Evolutionary conservation across 805 yeast genomes (phyloP), one percentile per base, ranked within the genome.

Genomic region (Yarrowia keelungensis): DNA sequence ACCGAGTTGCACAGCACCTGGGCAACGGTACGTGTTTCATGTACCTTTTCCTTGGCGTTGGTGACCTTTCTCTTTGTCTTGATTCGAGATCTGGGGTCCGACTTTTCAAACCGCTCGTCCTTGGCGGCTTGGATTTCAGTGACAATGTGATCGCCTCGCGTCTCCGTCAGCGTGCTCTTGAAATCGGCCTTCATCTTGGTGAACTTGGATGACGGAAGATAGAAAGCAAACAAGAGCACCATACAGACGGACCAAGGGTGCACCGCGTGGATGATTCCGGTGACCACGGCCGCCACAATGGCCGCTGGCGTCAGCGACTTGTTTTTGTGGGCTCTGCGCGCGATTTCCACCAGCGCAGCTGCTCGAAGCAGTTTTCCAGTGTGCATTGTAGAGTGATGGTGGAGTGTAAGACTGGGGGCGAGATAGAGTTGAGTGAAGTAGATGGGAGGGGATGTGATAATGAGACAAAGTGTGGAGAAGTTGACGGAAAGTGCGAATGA

Each of bases 1-100:
- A 77, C 70, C 3, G 85, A 81, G 69, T 82, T 82, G 45, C 80
- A 75, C 35, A 82, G 70, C 10, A 82, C 85, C 73, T 82, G 85
- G 26, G 80, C 72, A 67, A 79, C 77, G 11, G 79, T 79, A 39
- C 85, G 73, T 16, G 81, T 80, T 2, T 74, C 75, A 7, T 76
- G 77, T 26, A 71, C 72, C 5, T 75, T 71, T 5, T 69, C 69
- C 15, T 64, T 62, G 15, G 64, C 71, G n/a, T 39, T 53, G n/a
- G 76, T 73, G 1, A 51, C 61, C 19, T 53, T 50, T 12, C 67
- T 16, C 26, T 47, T 62, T 15, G 45, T 45, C 51, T 65, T 65
- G 43, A 42, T 36, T 39, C 56, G 35, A 0, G 67, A 38, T n/a
- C 47, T 19, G 15, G 67, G 67, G 19, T 26, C 51, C 14, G 26